phyloP scores from a whole-genome alignment of 2,329 filamentous ascomycete genomes.

The Dactylellina cionopaga region DNA sequence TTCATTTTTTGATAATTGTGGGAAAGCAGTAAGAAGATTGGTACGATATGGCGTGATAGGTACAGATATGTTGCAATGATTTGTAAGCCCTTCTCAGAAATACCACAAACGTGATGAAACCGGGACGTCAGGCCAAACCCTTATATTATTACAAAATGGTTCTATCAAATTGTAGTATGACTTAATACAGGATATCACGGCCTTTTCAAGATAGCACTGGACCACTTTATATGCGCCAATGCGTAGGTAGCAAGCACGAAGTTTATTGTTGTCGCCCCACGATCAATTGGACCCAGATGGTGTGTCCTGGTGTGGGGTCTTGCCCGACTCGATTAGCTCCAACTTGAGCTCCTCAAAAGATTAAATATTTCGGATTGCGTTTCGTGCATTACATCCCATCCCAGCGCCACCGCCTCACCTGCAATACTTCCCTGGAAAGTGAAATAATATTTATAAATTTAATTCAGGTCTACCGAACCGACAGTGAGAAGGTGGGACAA shows the following conservation, averaged over 20 bases:
- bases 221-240: constrained; percentile 34
- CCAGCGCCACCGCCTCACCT: constrained; percentile 22
- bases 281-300: constrained; percentile 19
- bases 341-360: constrained; percentile 45
- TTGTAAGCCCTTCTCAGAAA: constrained; percentile 40
- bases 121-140: neutral
- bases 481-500: constrained; percentile 5
- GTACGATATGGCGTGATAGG: constrained; percentile 46
- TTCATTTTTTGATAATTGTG: constrained; percentile 23
- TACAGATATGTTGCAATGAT: constrained; percentile 52
- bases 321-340: constrained; percentile 20
- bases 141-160: constrained; percentile 5
- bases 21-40: constrained; percentile 20
- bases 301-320: constrained; percentile 25
- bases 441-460: constrained; percentile 25
- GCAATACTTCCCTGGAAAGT: neutral
- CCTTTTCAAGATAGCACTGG: constrained; percentile 24
- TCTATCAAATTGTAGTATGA: constrained; percentile 27
- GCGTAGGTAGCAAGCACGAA: constrained; percentile 14
- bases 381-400: constrained; percentile 7
- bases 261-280: constrained; percentile 26
- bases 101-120: constrained; percentile 33
- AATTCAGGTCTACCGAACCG: neutral
- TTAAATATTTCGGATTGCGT: constrained; percentile 24
- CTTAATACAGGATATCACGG: constrained; percentile 5